These are phyloP conservation scores for Apium graveolens DNA, from an alignment of 129 eudicot genomes.

Conservation along the genomic window DNA sequence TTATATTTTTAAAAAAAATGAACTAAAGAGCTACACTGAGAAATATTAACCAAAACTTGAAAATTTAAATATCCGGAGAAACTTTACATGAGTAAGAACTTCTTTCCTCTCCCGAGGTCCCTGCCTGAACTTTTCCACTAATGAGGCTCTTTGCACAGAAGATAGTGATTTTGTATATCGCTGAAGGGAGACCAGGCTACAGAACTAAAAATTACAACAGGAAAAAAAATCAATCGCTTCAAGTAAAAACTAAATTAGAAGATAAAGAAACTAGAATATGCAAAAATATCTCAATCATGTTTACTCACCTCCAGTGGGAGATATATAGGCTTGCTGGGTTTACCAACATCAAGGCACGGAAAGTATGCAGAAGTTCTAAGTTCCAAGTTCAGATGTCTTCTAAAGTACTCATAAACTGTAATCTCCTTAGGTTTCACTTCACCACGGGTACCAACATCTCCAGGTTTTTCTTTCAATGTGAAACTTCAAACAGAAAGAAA, in stretches of 20 bases:
- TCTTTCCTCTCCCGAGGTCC: slow-evolving; percentile 71
- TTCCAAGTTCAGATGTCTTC: slow-evolving; percentile 51
- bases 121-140: slow-evolving; percentile 88
- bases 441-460: slow-evolving; percentile 29
- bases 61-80: slow-evolving; percentile 6
- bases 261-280: not conserved
- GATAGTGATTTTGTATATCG: slow-evolving; percentile 73
- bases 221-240: not conserved
- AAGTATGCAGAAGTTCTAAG: slow-evolving; percentile 54
- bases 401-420: slow-evolving; percentile 72
- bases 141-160: slow-evolving; percentile 55
- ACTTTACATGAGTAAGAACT: slow-evolving; percentile 63
- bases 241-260: no score
- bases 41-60: not conserved
- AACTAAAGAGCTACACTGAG: slow-evolving; percentile 1
- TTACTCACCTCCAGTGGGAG: slow-evolving; percentile 73
- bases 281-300: slow-evolving; percentile 4
- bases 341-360: slow-evolving; percentile 96
- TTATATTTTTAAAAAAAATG: not conserved
- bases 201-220: slow-evolving; percentile 38
- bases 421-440: slow-evolving; percentile 45
- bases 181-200: slow-evolving; percentile 87
- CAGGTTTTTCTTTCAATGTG: slow-evolving; percentile 49
- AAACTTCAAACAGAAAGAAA: slow-evolving; percentile 37
- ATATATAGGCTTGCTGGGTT: slow-evolving; percentile 68